Percentiles rank a stretch among this genome's conserved stretches.
These are phyloP conservation scores for Cercospora sp. DNA, from an alignment of 2,329 filamentous ascomycete species.

Conservation along the genomic window DNA sequence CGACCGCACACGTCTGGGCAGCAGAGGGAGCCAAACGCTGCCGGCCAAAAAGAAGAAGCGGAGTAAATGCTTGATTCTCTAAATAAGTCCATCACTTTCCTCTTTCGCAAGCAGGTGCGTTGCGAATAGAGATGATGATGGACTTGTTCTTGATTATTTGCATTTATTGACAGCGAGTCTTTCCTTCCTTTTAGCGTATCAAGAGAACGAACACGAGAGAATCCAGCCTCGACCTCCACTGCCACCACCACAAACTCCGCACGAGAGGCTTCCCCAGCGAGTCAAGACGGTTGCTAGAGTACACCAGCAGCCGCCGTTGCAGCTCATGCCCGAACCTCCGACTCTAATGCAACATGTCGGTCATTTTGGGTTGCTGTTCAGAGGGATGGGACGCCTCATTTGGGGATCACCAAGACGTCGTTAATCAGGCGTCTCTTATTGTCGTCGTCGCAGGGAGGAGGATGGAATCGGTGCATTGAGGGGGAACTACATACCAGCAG, in stretches of 20 bases:
- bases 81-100: constrained; percentile 37
- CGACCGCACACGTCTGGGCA: constrained; percentile 47
- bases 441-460: neutral
- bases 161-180: constrained; percentile 20
- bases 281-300: constrained; percentile 6
- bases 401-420: constrained; percentile 2
- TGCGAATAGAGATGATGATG: neutral
- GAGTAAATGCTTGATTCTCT: constrained; percentile 79
- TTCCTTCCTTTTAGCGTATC: constrained; percentile 8
- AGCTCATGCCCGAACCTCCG: constrained; percentile 12
- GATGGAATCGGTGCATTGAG: neutral
- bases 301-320: constrained; percentile 1
- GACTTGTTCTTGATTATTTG: constrained; percentile 7
- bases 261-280: constrained; percentile 3
- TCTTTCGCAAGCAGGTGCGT: constrained; percentile 13
- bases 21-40: constrained; percentile 41
- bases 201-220: constrained; percentile 13
- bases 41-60: constrained; percentile 73
- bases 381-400: constrained; percentile 19
- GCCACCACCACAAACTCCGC: constrained; percentile 1
- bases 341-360: constrained; percentile 17
- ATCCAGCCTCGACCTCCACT: constrained; percentile 12
- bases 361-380: constrained; percentile 12
- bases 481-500: neutral
- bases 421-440: neutral